Evolutionary conservation across 73 alveolate genomes (phyloP).

Genomic region (Tetrahymena malaccensis): DNA sequence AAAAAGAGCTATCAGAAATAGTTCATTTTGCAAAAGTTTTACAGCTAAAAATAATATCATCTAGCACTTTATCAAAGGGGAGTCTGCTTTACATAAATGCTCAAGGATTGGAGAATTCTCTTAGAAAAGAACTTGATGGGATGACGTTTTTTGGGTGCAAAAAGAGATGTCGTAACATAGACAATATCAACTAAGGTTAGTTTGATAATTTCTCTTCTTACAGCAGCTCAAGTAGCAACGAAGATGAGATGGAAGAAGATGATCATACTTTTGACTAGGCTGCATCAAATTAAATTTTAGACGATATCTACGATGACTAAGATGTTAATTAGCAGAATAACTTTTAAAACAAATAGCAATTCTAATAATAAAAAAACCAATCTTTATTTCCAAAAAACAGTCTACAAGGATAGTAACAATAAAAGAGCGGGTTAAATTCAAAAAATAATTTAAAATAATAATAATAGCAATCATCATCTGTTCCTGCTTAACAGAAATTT

Average conservation of each 20-base stretch:
- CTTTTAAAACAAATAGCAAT: background rate
- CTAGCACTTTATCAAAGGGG: conserved; percentile 23
- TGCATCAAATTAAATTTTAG: background rate
- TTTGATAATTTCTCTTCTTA: background rate
- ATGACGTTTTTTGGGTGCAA: conserved; percentile 52
- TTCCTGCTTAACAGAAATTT: background rate
- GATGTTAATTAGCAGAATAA: background rate
- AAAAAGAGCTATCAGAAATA: background rate
- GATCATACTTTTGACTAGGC: background rate
- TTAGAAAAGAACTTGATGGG: conserved; percentile 45
- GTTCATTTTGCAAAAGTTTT: background rate
- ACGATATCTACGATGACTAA: background rate
- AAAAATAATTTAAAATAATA: background rate
- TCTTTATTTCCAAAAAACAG: background rate
- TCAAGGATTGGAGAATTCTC: conserved; percentile 38
- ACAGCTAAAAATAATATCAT: background rate
- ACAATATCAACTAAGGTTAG: background rate
- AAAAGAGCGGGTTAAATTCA: background rate
- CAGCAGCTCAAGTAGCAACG: background rate
- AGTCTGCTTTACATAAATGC: conserved; percentile 36
- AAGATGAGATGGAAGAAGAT: background rate
- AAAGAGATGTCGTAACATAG: conserved; percentile 1
- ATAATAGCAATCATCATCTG: background rate
- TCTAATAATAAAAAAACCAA: background rate
- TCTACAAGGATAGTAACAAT: background rate